Conservation (phyloP, 2,329 filamentous ascomycete species). For the Fusarium proliferatum region DNA sequence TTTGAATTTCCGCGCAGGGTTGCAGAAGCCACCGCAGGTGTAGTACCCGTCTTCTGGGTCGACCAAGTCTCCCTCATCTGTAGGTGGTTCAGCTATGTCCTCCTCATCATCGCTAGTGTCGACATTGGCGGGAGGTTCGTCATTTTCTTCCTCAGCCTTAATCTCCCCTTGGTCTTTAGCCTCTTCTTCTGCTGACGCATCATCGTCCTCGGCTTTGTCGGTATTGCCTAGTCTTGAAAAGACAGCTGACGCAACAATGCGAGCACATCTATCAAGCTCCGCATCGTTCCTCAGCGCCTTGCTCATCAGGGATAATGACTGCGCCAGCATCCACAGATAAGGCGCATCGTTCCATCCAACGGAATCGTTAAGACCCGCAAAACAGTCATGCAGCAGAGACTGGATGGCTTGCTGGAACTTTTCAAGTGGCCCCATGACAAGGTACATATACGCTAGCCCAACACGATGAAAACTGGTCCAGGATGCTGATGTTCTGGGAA, state of each 20-base stretch:
- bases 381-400: not conserved
- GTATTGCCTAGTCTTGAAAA: not conserved
- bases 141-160: too few species aligned
- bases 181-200: accelerated
- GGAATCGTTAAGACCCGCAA: not conserved
- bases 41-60: not conserved
- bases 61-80: not conserved
- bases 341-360: conserved; percentile 5
- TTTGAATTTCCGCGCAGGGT: not conserved
- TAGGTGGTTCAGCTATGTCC: accelerated
- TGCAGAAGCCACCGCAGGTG: not conserved
- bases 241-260: not conserved
- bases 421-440: not conserved
- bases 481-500: not conserved
- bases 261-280: not conserved
- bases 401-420: conserved; percentile 3
- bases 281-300: not conserved
- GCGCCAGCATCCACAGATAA: not conserved
- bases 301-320: not conserved
- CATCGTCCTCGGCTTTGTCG: not conserved
- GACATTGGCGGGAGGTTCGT: too few species aligned
- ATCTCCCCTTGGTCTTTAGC: too few species aligned
- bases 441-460: conserved; percentile 6
- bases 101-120: not conserved
- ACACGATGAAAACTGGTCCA: not conserved